Evolutionary conservation across 1,139 yeast genomes (phyloP).

Genomic region (Taphrina sp.): DNA sequence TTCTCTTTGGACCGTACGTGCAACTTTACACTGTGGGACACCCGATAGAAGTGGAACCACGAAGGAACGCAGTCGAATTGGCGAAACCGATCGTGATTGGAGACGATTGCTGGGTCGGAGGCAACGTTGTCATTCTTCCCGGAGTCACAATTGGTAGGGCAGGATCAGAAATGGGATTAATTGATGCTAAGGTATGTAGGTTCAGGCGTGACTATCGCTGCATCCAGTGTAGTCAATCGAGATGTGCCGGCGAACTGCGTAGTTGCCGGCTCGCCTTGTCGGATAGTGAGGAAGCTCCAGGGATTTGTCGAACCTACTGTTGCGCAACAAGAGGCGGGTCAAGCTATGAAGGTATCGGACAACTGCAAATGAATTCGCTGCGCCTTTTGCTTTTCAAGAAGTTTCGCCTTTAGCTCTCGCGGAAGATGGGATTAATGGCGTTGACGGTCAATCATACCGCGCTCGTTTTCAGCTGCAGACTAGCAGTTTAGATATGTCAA

Average conservation of each 20-base stretch:
- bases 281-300: slow-evolving; percentile 7
- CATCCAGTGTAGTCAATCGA: not conserved
- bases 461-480: slow-evolving; percentile 58
- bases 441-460: slow-evolving; percentile 43
- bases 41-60: slow-evolving; percentile 54
- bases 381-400: not conserved
- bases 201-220: not conserved
- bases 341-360: slow-evolving; percentile 7
- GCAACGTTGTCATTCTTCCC: slow-evolving; percentile 55
- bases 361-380: not conserved
- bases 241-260: not conserved
- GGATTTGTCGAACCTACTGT: slow-evolving; percentile 5
- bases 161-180: no score
- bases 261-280: slow-evolving; percentile 8
- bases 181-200: no score
- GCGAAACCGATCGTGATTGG: slow-evolving; percentile 61
- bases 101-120: slow-evolving; percentile 66
- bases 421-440: no score
- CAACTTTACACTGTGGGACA: slow-evolving; percentile 63
- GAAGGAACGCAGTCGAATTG: slow-evolving; percentile 52
- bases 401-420: no score
- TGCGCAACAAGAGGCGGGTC: slow-evolving; percentile 3
- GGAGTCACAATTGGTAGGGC: slow-evolving; percentile 70
- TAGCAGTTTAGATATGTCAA: no score
- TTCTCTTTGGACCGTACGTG: slow-evolving; percentile 64